These are phyloP conservation scores for Trichoderma orchidacearum DNA, from an alignment of 495 filamentous ascomycete genomes.

Conservation along the genomic window DNA sequence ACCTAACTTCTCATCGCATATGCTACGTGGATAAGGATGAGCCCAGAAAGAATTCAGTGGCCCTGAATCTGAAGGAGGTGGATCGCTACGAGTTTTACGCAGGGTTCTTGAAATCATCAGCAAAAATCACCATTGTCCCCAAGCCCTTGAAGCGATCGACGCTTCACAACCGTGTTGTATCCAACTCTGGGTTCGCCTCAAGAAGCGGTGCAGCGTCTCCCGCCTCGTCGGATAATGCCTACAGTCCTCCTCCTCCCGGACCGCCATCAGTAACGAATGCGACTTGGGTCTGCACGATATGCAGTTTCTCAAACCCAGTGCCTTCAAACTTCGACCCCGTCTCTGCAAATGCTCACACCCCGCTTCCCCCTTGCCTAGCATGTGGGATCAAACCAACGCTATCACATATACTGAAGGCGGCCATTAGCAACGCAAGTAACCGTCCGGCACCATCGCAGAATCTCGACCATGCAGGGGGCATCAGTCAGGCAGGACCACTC, in stretches of 20 bases:
- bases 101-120: slow-evolving; percentile 88
- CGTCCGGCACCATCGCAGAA: slow-evolving; percentile 19
- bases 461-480: neutral
- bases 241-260: slow-evolving; percentile 34
- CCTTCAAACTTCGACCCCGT: slow-evolving; percentile 83
- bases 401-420: slow-evolving; percentile 67
- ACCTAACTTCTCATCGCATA: slow-evolving; percentile 85
- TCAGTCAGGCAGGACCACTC: neutral
- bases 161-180: slow-evolving; percentile 28
- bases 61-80: slow-evolving; percentile 79
- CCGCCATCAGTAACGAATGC: slow-evolving; percentile 41
- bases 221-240: slow-evolving; percentile 27
- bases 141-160: slow-evolving; percentile 51
- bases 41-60: slow-evolving; percentile 71
- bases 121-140: slow-evolving; percentile 80
- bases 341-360: slow-evolving; percentile 57
- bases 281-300: slow-evolving; percentile 98
- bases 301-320: slow-evolving; percentile 90
- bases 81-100: slow-evolving; percentile 88
- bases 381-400: slow-evolving; percentile 90
- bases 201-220: slow-evolving; percentile 33
- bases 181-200: slow-evolving; percentile 18
- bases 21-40: slow-evolving; percentile 91
- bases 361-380: slow-evolving; percentile 74
- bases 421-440: slow-evolving; percentile 53